These are phyloP conservation scores for Lasiosphaeris hirsuta DNA, from an alignment of 495 filamentous ascomycete species.

Conservation along the genomic window DNA sequence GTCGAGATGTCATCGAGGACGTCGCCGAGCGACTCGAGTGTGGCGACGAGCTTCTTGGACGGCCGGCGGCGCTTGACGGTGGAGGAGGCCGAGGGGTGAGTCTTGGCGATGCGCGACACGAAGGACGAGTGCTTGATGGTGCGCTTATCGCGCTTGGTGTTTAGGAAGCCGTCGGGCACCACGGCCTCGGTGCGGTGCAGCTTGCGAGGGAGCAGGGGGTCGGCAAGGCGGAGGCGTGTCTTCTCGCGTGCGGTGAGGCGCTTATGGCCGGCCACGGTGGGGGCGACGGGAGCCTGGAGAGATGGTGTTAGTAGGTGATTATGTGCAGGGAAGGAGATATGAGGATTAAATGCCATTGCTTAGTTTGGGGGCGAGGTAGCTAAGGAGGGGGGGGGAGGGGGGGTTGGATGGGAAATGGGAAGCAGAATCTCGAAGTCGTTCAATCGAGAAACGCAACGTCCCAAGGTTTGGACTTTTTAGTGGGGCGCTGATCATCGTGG, in stretches of 20 bases:
- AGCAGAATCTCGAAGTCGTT: not conserved
- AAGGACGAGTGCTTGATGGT: conserved; percentile 72
- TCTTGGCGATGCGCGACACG: conserved; percentile 69
- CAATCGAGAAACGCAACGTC: not conserved
- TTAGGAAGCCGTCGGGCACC: conserved; percentile 48
- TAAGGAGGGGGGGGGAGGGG: no score
- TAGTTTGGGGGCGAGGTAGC: not conserved
- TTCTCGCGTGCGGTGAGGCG: conserved; percentile 31
- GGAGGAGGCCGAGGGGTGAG: conserved; percentile 27
- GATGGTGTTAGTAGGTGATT: not conserved
- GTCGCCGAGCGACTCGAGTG: conserved; percentile 70
- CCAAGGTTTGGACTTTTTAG: conserved; percentile 36
- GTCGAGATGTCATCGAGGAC: conserved; percentile 61
- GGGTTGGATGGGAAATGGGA: not conserved
- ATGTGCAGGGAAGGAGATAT: not conserved
- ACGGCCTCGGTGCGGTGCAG: conserved; percentile 40
- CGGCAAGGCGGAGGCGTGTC: conserved; percentile 29
- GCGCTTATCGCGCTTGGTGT: conserved; percentile 74
- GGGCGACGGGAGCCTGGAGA: conserved; percentile 30
- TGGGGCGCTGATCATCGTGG: conserved; percentile 15
- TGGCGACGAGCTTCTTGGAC: conserved; percentile 72
- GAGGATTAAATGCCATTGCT: not conserved
- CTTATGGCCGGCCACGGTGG: conserved; percentile 18
- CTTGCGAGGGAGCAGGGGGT: conserved; percentile 37
- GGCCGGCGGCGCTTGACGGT: conserved; percentile 60